Percentiles rank a stretch among this genome's conserved stretches.
phyloP scores from a whole-genome alignment of 805 yeast species.

The Schwanniomyces sp. region DNA sequence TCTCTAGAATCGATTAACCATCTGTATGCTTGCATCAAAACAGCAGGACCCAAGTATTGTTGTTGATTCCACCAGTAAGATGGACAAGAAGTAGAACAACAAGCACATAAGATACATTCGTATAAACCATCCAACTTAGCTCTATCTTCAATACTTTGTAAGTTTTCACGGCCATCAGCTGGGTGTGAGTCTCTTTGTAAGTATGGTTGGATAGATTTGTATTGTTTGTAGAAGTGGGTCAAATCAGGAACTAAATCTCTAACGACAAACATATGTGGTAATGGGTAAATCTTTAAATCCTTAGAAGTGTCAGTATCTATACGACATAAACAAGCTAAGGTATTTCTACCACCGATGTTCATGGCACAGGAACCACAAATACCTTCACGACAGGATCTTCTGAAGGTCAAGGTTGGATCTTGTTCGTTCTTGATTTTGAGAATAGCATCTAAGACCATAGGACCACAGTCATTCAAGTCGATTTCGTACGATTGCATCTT shows the following conservation, averaged over 20 bases:
- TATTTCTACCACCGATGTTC: conserved; percentile 98
- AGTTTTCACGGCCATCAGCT: conserved; percentile 87
- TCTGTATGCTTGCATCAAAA: conserved; percentile 97
- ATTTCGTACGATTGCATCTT: conserved; percentile 77
- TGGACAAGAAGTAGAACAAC: conserved; percentile 98
- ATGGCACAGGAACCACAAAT: conserved; percentile 99
- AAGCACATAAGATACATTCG: conserved; percentile 97
- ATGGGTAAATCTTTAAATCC: conserved; percentile 86
- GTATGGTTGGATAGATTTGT: conserved; percentile 96
- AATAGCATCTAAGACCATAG: conserved; percentile 95
- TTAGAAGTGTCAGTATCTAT: conserved; percentile 78
- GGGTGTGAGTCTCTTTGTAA: conserved; percentile 82
- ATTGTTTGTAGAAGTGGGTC: conserved; percentile 97
- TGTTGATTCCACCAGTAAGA: conserved; percentile 99
- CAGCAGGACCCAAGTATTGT: conserved; percentile 98
- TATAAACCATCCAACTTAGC: conserved; percentile 94
- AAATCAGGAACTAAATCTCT: conserved; percentile 97
- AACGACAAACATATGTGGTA: conserved; percentile 97
- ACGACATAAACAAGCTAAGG: conserved; percentile 94
- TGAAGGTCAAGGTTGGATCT: conserved; percentile 91
- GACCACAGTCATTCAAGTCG: conserved; percentile 91
- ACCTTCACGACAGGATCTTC: conserved; percentile 99
- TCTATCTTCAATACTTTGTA: conserved; percentile 90
- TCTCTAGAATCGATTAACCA: conserved; percentile 98
- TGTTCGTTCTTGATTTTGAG: conserved; percentile 95